Evolutionary conservation across 257 asterid species (phyloP).

Genomic region (Lycium barbarum): DNA sequence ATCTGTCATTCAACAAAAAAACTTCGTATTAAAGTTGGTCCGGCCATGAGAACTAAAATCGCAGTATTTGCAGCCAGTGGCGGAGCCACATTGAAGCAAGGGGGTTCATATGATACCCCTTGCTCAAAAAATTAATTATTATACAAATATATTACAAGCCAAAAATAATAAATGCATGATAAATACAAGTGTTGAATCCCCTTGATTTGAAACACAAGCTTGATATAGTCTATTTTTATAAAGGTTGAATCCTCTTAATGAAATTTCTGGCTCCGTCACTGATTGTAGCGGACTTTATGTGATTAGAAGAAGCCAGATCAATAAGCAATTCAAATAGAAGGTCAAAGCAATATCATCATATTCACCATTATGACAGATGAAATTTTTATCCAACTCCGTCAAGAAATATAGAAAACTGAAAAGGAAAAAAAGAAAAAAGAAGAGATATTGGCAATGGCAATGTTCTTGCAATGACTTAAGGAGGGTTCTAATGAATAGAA

Average conservation of each 20-base stretch:
- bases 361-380: not conserved
- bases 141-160: too few species aligned
- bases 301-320: not conserved
- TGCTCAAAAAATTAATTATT: too few species aligned
- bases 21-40: not conserved
- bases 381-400: not conserved
- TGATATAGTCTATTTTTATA: too few species aligned
- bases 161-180: too few species aligned
- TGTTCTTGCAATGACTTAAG: not conserved
- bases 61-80: not conserved
- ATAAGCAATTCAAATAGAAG: not conserved
- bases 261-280: too few species aligned
- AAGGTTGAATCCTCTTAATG: too few species aligned
- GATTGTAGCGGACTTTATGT: not conserved
- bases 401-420: not conserved
- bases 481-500: not conserved
- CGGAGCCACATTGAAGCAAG: too few species aligned
- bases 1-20: slow-evolving; percentile 50
- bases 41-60: not conserved
- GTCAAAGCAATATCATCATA: not conserved
- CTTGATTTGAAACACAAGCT: too few species aligned
- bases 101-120: too few species aligned
- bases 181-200: too few species aligned
- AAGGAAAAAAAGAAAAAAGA: not conserved
- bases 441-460: not conserved